Base-by-base conservation (phyloP, 2,329 filamentous ascomycete species). In the Periconia digitata region DNA sequence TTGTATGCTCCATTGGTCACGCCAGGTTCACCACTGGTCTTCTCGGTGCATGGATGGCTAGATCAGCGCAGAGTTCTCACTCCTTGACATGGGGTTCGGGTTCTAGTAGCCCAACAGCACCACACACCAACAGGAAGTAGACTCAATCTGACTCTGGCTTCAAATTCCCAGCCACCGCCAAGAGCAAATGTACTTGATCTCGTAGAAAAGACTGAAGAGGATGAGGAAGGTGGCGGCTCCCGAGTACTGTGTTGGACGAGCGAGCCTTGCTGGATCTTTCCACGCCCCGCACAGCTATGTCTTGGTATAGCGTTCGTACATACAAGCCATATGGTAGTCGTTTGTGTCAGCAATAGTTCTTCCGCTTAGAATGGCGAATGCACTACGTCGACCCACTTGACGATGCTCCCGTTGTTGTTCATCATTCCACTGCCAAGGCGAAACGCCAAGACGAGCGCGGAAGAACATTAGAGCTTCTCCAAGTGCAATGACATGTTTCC, bases 241-340 rank as follows among this genome's bases (percentile, higher is more conserved):
- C 47, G 50, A 66, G 64, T 51, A 69, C 65, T 62, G 27, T 69
- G 64, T 61, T 69, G 65, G 61, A 34, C 55, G 44, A 43, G 39
- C 49, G 51, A 56, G 50, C 43, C 41, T 37, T 44, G 53, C 53
- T 51, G 48, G 49, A 43, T 59, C n/a, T n/a, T 62, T 58, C 55
- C 47, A 50, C 45, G 46, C 47, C 46, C 32, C 56, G 55, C 18
- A 34, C 27, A 32, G 5, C 3, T 32, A 15, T 15, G 27, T 32
- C 27, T 32, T 32, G 5, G 27, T 32, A 15, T 5, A 13, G 27
- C n/a, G 3, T 32, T 15, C n/a, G 27, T 15, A 15, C n/a, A 15
- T 32, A 32, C n/a, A n/a, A n/a, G n/a, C n/a, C n/a, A n/a, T n/a
- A n/a, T n/a, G n/a, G n/a, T n/a, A n/a, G n/a, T n/a, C n/a, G n/a